Conservation (phyloP, 2,329 filamentous ascomycete species). For the Arthrobotrys sphaeroides region DNA sequence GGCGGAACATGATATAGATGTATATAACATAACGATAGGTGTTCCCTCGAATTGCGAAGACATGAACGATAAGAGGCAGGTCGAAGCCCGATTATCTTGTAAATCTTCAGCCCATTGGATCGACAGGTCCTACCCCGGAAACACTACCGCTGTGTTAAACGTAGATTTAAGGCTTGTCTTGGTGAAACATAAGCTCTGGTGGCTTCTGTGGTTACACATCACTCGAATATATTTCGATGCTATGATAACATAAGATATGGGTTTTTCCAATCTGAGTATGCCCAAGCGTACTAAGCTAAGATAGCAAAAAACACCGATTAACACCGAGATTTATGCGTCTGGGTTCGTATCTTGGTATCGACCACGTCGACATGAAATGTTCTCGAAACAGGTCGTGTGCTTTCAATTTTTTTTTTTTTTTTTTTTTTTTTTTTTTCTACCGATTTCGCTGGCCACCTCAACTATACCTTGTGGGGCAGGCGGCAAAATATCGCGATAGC, state of each 20-base stretch:
- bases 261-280: background rate
- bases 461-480: conserved; percentile 5
- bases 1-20: background rate
- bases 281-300: background rate
- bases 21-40: conserved; percentile 16
- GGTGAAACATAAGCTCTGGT: background rate
- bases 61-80: conserved; percentile 6
- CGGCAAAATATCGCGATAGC: conserved; percentile 7
- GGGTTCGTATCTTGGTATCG: conserved; percentile 4
- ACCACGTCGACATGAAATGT: conserved; percentile 28
- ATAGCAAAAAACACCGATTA: too few relatives aligned
- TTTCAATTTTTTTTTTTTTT: background rate
- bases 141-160: background rate
- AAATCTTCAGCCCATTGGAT: conserved; percentile 13
- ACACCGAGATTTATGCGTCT: background rate
- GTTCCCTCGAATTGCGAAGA: background rate
- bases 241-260: background rate
- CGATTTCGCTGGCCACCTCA: too few relatives aligned
- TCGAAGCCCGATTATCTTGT: conserved; percentile 1
- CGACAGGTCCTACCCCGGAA: conserved; percentile 4
- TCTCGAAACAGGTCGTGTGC: background rate
- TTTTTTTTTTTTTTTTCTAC: background rate
- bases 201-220: background rate
- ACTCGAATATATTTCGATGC: background rate
- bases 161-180: background rate